Percentiles rank a stretch among this genome's conserved stretches.
Conservation (phyloP, 805 yeast genomes). For the Pichia sporocuriosa region DNA sequence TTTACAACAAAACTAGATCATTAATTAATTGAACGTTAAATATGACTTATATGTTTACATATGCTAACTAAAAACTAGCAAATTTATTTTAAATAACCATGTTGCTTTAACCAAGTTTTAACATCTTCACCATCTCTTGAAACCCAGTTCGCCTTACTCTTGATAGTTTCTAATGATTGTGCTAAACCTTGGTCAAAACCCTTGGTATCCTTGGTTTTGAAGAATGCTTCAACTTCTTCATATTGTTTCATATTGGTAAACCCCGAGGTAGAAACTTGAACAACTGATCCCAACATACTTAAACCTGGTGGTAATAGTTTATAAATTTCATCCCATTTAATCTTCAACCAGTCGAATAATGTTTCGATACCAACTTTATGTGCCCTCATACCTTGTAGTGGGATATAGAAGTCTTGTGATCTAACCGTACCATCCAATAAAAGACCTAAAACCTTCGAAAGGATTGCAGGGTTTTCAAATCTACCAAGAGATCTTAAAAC, state of each 20-base stretch:
- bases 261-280: constrained; percentile 46
- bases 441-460: constrained; percentile 34
- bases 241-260: constrained; percentile 36
- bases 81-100: constrained; percentile 18
- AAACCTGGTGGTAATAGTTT: constrained; percentile 73
- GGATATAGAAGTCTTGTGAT: constrained; percentile 42
- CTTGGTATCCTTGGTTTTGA: constrained; percentile 41
- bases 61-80: background rate
- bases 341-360: constrained; percentile 63
- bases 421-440: constrained; percentile 66
- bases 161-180: constrained; percentile 52
- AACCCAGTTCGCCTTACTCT: constrained; percentile 49
- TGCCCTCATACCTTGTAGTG: constrained; percentile 65
- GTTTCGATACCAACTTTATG: constrained; percentile 60
- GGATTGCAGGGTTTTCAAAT: constrained; percentile 32
- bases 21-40: too few species aligned
- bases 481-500: constrained; percentile 51
- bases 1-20: too few species aligned
- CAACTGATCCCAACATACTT: constrained; percentile 72
- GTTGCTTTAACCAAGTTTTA: constrained; percentile 36
- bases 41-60: background rate
- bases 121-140: constrained; percentile 43
- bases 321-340: constrained; percentile 64
- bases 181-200: constrained; percentile 54
- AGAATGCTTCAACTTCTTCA: constrained; percentile 41